Evolutionary conservation across 805 yeast species (phyloP).

Genomic region (Teunomyces pallodes): DNA sequence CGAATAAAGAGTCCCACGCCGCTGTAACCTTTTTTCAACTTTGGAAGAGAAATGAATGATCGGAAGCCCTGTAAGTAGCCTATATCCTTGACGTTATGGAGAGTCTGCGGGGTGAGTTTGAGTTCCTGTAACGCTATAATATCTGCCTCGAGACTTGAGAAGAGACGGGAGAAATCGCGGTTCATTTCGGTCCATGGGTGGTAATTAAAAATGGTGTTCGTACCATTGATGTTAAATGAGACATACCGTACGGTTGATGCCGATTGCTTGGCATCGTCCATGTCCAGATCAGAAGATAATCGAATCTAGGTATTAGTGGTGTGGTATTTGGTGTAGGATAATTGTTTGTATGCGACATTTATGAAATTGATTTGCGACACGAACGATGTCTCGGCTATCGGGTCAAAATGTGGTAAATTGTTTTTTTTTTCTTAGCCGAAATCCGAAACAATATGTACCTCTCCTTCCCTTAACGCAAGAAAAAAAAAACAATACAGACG

Average conservation of each 20-base stretch:
- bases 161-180: constrained; percentile 41
- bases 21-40: constrained; percentile 73
- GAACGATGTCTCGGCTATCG: too few relatives aligned
- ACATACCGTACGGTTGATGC: constrained; percentile 42
- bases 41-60: constrained; percentile 69
- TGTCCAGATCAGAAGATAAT: background rate
- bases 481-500: background rate
- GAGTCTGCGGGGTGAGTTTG: constrained; percentile 44
- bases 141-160: constrained; percentile 62
- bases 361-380: background rate
- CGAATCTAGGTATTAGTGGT: too few relatives aligned
- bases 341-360: too few relatives aligned
- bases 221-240: constrained; percentile 83
- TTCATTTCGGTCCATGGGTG: constrained; percentile 71
- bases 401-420: too few relatives aligned
- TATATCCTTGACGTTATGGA: constrained; percentile 38
- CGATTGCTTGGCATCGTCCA: background rate
- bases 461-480: background rate
- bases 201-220: constrained; percentile 74
- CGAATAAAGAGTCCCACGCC: constrained; percentile 87
- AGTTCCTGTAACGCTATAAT: constrained; percentile 85
- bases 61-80: constrained; percentile 55
- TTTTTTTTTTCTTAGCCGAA: too few relatives aligned
- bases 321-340: too few relatives aligned
- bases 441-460: background rate